phyloP scores from a whole-genome alignment of 2,329 filamentous ascomycete species.

The Colletotrichum tanaceti region DNA sequence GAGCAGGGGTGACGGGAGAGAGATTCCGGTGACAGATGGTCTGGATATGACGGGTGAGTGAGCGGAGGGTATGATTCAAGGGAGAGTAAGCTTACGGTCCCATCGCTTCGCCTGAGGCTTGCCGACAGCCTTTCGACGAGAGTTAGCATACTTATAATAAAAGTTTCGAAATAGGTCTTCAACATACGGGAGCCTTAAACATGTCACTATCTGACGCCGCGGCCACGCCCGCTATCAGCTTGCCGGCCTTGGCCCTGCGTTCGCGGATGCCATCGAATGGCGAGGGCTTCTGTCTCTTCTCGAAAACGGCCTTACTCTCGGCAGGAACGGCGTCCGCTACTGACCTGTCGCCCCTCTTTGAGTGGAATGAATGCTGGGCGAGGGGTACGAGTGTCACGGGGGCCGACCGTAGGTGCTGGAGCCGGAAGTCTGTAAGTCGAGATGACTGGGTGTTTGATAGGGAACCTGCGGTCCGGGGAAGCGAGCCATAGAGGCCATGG shows the following conservation, averaged over 20 bases:
- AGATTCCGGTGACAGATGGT: constrained; percentile 72
- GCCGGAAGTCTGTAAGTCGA: constrained; percentile 37
- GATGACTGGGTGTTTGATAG: constrained; percentile 27
- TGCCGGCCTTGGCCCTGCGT: constrained; percentile 77
- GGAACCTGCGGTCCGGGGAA: constrained; percentile 15
- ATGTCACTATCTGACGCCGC: constrained; percentile 82
- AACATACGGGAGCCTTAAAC: constrained; percentile 79
- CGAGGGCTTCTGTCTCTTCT: constrained; percentile 36
- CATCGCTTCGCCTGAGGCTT: constrained; percentile 85
- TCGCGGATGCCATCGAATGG: constrained; percentile 72
- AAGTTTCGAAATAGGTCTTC: constrained; percentile 5
- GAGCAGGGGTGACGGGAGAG: constrained; percentile 71
- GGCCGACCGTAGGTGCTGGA: constrained; percentile 22
- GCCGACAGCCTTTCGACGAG: constrained; percentile 49
- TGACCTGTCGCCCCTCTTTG: constrained; percentile 33
- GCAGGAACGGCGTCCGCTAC: constrained; percentile 40
- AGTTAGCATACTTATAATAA: constrained; percentile 25
- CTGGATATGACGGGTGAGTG: constrained; percentile 47
- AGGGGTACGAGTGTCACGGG: constrained; percentile 6
- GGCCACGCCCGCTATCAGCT: constrained; percentile 79
- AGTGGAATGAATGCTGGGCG: constrained; percentile 26
- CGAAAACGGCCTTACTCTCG: constrained; percentile 36
- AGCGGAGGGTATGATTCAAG: constrained; percentile 5
- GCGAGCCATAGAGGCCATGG: constrained; percentile 33
- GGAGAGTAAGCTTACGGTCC: constrained; percentile 76